Conservation (phyloP, 768 basidiomycete genomes). For the Trametopsis cervina region DNA sequence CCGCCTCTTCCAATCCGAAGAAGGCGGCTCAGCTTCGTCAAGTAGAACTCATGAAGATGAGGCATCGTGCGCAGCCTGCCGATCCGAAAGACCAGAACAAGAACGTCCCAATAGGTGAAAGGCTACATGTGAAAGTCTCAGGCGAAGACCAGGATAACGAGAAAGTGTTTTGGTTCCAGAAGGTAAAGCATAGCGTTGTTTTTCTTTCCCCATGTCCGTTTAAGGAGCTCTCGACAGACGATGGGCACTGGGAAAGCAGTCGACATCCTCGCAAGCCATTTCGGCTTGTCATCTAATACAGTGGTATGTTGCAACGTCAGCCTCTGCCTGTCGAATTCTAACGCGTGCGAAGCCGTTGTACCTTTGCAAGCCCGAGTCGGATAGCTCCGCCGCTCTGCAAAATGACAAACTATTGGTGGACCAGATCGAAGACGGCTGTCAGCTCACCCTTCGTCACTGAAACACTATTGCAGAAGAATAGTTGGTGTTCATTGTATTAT, state of each 20-base stretch:
- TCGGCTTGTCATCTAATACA: constrained; percentile 27
- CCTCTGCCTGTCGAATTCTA: background rate
- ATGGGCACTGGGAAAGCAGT: constrained; percentile 54
- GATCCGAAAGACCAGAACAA: constrained; percentile 51
- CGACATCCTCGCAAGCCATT: constrained; percentile 41
- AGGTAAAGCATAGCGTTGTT: constrained; percentile 35
- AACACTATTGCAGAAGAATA: background rate
- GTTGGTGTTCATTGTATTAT: no score
- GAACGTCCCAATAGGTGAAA: constrained; percentile 43
- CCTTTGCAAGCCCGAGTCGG: constrained; percentile 26
- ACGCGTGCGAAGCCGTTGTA: constrained; percentile 37
- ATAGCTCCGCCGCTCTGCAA: constrained; percentile 25
- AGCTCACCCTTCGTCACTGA: constrained; percentile 10
- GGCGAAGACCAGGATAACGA: constrained; percentile 27
- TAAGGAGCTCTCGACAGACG: constrained; percentile 32
- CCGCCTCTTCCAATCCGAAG: constrained; percentile 38
- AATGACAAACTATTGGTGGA: constrained; percentile 42
- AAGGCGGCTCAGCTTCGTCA: constrained; percentile 49
- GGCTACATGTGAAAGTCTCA: constrained; percentile 49
- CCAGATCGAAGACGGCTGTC: constrained; percentile 49
- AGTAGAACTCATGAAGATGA: constrained; percentile 68
- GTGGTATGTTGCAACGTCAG: constrained; percentile 24
- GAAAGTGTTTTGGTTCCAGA: constrained; percentile 61
- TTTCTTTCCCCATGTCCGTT: background rate
- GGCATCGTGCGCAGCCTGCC: constrained; percentile 57